Evolutionary conservation across 768 basidiomycete genomes (phyloP).

Genomic region (Hygrocybe punicea): DNA sequence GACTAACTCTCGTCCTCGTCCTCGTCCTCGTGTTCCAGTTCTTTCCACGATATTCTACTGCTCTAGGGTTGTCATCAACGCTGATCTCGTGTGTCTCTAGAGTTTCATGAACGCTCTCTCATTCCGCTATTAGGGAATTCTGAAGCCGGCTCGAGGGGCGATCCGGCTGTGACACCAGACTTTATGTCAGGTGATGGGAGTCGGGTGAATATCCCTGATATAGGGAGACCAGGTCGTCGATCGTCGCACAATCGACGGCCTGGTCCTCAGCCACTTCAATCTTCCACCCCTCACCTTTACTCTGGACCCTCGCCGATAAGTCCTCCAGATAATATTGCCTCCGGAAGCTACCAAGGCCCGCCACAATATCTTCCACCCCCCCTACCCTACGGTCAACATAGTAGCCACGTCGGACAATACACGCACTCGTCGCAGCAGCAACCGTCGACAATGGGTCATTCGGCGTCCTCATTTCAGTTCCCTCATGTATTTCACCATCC

Average conservation of each 20-base stretch:
- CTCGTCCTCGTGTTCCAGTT: too few relatives aligned
- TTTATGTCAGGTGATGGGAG: neutral
- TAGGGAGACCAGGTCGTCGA: conserved; percentile 16
- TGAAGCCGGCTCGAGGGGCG: too few relatives aligned
- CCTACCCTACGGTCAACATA: conserved; percentile 32
- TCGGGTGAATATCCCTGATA: neutral
- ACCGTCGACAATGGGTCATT: conserved; percentile 35
- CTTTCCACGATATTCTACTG: too few relatives aligned
- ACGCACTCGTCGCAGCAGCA: conserved; percentile 44
- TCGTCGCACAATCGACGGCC: conserved; percentile 25
- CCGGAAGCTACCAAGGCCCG: conserved; percentile 21
- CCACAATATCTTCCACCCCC: conserved; percentile 28
- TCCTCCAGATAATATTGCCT: too few relatives aligned
- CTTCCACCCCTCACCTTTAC: conserved; percentile 16
- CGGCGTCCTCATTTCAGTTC: conserved; percentile 36
- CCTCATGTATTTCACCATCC: conserved; percentile 35
- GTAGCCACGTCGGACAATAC: conserved; percentile 45
- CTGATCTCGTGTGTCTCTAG: too few relatives aligned
- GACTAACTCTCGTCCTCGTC: too few relatives aligned
- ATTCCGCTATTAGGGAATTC: too few relatives aligned
- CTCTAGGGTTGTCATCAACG: too few relatives aligned
- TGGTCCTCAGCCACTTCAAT: conserved; percentile 24
- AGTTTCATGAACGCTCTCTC: too few relatives aligned
- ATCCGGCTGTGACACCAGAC: neutral
- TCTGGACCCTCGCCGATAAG: too few relatives aligned